Evolutionary conservation across 2,329 filamentous ascomycete genomes (phyloP), one percentile per base, ranked within the genome.

Genomic region (Neophaeococcomyces mojaviensis): DNA sequence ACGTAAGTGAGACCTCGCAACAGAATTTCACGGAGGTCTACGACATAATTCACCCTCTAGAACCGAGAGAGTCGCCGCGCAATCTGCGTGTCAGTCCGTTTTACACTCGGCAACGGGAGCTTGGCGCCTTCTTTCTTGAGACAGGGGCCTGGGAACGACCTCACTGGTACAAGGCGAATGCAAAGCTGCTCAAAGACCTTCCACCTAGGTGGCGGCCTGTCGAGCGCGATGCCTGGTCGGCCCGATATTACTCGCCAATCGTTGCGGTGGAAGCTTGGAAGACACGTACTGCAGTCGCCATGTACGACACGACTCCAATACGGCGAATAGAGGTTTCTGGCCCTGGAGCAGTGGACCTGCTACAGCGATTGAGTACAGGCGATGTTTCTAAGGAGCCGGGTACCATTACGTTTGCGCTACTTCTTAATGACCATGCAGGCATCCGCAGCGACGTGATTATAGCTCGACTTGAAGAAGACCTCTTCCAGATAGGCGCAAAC

Each of bases 11-110:
- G 61, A 81, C 79, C 0, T 75, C 73, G 0, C 67, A 73, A 37
- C 77, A 79, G 55, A 79, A 78, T 53, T 82, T 82, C 40, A 71
- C 77, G 19, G 79, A 82, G 51, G 71, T 82, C 1, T 82, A 82
- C 62, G 78, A 82, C 49, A 80, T 82, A 32, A 50, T 82, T 0
- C 79, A 82, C 48, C 79, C 79, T 0, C 65, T 79, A 0, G 75
- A 78, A 43, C 78, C 77, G 0, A 71, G 71, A 22, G 65, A 72
- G 0, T 79, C 74, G 0, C 79, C 78, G 0, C 72, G 79, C 0
- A 73, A 78, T 47, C 65, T 82, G 2, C 74, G 79, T 5, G 62
- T 75, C 12, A 80, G 74, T 50, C 78, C 79, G 0, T 82, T 82
- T 57, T 66, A 79, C 49, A 50, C 65, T 1, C 70, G 74, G 1